Percentiles rank a stretch among this genome's conserved stretches.
Conservation (phyloP, 179 eudicot species). For the Dionaea muscipula region DNA sequence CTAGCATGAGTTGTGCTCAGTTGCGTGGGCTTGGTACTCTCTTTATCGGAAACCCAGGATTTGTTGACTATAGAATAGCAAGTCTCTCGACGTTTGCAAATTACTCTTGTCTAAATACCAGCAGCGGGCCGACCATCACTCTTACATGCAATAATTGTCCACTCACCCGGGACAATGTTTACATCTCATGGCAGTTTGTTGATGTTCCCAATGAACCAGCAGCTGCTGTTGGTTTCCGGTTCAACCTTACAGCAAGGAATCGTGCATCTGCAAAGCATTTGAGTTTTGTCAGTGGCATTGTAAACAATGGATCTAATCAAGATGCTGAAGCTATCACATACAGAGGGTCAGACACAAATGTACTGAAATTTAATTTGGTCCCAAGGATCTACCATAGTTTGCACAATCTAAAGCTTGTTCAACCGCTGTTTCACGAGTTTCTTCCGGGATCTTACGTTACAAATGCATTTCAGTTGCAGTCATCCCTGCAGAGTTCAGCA, state of each 20-base stretch:
- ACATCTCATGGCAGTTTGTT: conserved; percentile 76
- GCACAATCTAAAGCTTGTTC: conserved; percentile 66
- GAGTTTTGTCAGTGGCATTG: conserved; percentile 63
- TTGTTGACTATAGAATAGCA: conserved; percentile 43
- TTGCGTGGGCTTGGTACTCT: conserved; percentile 55
- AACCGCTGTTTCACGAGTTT: conserved; percentile 83
- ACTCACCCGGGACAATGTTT: conserved; percentile 39
- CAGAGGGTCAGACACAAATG: conserved; percentile 58
- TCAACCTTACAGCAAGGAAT: conserved; percentile 69
- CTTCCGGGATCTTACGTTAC: conserved; percentile 65
- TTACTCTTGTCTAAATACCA: conserved; percentile 69
- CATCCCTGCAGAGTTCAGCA: conserved; percentile 49
- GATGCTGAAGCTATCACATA: conserved; percentile 39
- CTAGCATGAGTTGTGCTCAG: conserved; percentile 75
- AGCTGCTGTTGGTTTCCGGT: conserved; percentile 73
- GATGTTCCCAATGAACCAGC: conserved; percentile 80
- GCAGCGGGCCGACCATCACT: conserved; percentile 55
- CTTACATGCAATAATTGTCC: conserved; percentile 56
- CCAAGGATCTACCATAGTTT: conserved; percentile 60
- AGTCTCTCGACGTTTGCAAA: conserved; percentile 54
- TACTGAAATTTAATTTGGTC: conserved; percentile 75
- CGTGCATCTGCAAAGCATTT: conserved; percentile 38
- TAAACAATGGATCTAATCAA: conserved; percentile 46
- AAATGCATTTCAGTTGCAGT: conserved; percentile 48
- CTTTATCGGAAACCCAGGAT: conserved; percentile 56